Conservation (phyloP, 2,329 filamentous ascomycete genomes). For the Raffaelea arxii region DNA sequence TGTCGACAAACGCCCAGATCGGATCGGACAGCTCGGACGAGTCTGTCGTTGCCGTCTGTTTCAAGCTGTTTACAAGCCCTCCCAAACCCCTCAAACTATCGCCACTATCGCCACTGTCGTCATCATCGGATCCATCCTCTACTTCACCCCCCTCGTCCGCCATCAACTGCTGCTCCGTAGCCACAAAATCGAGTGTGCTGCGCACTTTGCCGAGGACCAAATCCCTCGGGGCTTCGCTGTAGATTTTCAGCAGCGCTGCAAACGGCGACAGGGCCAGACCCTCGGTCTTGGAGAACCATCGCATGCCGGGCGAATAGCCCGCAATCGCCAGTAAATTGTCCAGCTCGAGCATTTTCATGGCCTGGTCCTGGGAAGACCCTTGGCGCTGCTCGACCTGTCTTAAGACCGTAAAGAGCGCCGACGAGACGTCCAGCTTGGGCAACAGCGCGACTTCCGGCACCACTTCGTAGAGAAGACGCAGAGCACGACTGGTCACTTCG, state of each 20-base stretch:
- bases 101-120: too few relatives aligned
- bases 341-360: constrained; percentile 61
- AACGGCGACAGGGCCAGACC: constrained; percentile 59
- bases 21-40: constrained; percentile 24
- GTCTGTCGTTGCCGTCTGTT: constrained; percentile 11
- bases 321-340: constrained; percentile 76
- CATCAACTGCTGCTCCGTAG: constrained; percentile 53
- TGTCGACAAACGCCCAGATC: constrained; percentile 68
- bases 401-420: constrained; percentile 61
- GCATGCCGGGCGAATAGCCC: constrained; percentile 70
- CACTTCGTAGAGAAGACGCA: constrained; percentile 78
- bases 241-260: constrained; percentile 55
- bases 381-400: constrained; percentile 46
- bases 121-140: not conserved
- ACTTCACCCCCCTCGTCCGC: not conserved
- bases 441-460: constrained; percentile 70
- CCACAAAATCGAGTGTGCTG: constrained; percentile 49
- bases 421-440: constrained; percentile 81
- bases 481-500: constrained; percentile 66
- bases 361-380: constrained; percentile 35
- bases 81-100: too few relatives aligned
- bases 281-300: constrained; percentile 76
- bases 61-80: constrained; percentile 32
- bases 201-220: constrained; percentile 41
- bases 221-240: constrained; percentile 36